phyloP scores from a whole-genome alignment of 352 stramenopile genomes.

The Phytopythium aichiense region DNA sequence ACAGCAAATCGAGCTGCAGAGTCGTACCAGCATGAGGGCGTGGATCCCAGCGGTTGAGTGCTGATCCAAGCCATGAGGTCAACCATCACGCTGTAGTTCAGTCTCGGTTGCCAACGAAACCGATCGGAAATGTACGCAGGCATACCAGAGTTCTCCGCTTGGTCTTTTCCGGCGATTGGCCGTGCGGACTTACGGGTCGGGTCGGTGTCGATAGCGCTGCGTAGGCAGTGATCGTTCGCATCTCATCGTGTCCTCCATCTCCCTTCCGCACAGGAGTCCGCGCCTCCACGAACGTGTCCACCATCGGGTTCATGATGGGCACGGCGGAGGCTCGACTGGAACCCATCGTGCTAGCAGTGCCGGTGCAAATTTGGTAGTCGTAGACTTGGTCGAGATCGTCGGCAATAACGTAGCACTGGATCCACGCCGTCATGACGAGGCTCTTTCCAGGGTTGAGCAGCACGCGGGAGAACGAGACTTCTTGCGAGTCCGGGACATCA shows the following conservation, averaged over 20 bases:
- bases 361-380: conserved; percentile 47
- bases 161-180: not conserved
- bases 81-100: not conserved
- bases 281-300: conserved; percentile 52
- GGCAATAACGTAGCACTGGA: conserved; percentile 84
- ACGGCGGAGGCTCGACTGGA: conserved; percentile 15
- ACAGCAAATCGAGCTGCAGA: not conserved
- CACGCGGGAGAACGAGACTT: conserved; percentile 50
- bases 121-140: not conserved
- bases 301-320: conserved; percentile 40
- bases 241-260: conserved; percentile 26
- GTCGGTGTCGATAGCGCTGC: conserved; percentile 42
- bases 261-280: conserved; percentile 18
- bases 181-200: conserved; percentile 4
- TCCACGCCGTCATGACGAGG: conserved; percentile 72
- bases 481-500: conserved; percentile 19
- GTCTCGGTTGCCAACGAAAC: not conserved
- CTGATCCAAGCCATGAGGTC: conserved; percentile 10
- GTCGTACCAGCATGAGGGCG: conserved; percentile 43
- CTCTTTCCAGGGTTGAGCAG: conserved; percentile 72
- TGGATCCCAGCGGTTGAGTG: conserved; percentile 27
- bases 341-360: conserved; percentile 32
- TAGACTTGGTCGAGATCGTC: conserved; percentile 73
- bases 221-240: conserved; percentile 51
- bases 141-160: conserved; percentile 27